Evolutionary conservation across 306 rosid genomes (phyloP), one percentile per base, ranked within the genome.

Genomic region (Castanopsis chinensis): DNA sequence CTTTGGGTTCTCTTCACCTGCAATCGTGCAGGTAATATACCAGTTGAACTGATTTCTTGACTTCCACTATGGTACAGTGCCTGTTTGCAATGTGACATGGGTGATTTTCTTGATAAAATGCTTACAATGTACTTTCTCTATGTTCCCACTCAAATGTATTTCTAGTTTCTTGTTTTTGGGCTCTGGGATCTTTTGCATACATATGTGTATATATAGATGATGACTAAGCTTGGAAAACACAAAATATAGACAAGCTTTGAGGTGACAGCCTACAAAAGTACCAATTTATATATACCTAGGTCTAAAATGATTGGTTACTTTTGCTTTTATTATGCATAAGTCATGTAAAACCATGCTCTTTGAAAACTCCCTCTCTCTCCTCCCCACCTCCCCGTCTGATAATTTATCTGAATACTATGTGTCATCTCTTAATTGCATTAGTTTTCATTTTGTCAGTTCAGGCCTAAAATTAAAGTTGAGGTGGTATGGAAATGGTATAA

Each of bases 1-100:
- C n/a, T n/a, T n/a, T n/a, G 99, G 99, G 73, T 93, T 96, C 86
- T 90, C 99, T 75, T 91, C 99, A 63, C 99, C 98, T 58, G 91
- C 90, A 71, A 91, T 96, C 52, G 97, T 93, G 85, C 98, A 96
- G 97, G 99, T 96, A 91, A 85, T 80, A 85, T 76, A 61, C 73
- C 63, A 12, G 32, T 54, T 70, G 35, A n/a, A 63, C 59, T 71
- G 17, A 21, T 64, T 67, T 59, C 51, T 37, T 65, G 28, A 60
- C 67, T 41, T 71, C 23, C 15, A 11, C 37, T 19, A 3, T 64
- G 11, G 21, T 67, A 49, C 52, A 67, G 27, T 33, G 72, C 23
- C 17, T 67, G 15, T 67, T 59, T 59, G 65, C 65, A 59, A 21
- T 60, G 33, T 5, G 17, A 60, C 33, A 60, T 12, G 33, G 33